phyloP scores from a whole-genome alignment of 73 alveolate genomes.

The Paramecium tetraurelia region DNA sequence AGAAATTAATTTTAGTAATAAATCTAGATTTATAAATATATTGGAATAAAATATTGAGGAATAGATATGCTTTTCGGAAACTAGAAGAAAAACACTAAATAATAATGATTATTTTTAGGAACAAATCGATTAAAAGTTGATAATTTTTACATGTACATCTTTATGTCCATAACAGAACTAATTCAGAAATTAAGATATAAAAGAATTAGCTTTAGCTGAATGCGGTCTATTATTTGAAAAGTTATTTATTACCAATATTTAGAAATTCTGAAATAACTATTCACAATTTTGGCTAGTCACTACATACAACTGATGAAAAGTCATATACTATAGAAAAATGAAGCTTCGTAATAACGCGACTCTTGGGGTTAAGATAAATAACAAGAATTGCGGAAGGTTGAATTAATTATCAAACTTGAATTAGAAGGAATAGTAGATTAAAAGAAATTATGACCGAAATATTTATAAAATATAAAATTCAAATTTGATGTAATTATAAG shows the following conservation, averaged over 20 bases:
- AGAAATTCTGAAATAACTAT: not conserved
- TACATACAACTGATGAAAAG: no score
- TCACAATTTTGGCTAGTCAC: not conserved
- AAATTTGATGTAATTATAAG: no score
- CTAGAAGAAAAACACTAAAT: not conserved
- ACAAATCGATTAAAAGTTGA: not conserved
- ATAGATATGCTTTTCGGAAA: not conserved
- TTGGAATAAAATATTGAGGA: not conserved
- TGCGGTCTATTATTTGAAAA: not conserved
- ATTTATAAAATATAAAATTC: no score
- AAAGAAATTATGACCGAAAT: no score
- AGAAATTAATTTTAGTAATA: no score
- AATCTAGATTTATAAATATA: no score
- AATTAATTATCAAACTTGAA: no score
- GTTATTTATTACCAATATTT: no score
- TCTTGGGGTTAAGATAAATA: not conserved
- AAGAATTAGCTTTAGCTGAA: not conserved
- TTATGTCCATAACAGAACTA: no score
- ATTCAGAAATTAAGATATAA: no score
- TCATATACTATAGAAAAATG: not conserved
- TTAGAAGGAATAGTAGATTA: no score
- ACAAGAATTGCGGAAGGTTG: no score
- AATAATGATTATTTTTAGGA: not conserved
- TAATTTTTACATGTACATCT: not conserved
- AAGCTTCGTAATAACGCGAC: not conserved